phyloP scores from a whole-genome alignment of 179 eudicot species.

The Nepenthes alata region DNA sequence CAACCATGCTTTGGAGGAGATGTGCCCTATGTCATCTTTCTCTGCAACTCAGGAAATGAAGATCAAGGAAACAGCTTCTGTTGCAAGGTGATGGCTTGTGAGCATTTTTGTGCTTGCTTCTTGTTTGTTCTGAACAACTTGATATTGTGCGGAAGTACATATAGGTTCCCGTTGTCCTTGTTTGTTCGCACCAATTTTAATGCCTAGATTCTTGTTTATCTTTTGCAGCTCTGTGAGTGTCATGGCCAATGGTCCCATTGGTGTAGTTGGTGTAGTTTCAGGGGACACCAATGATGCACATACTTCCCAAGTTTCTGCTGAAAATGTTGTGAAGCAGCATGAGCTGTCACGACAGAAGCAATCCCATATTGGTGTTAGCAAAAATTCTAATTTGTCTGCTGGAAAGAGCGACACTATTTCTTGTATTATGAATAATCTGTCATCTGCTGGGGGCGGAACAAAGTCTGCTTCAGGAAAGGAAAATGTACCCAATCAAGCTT shows the following conservation, averaged over 20 bases:
- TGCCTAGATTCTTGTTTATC: constrained; percentile 15
- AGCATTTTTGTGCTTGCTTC: neutral
- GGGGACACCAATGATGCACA: constrained; percentile 21
- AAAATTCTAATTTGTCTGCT: constrained; percentile 15
- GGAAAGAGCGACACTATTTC: constrained; percentile 5
- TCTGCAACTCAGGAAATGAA: constrained; percentile 26
- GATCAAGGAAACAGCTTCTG: constrained; percentile 24
- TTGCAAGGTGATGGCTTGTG: constrained; percentile 28
- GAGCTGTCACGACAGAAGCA: constrained; percentile 12
- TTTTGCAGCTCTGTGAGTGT: constrained; percentile 35
- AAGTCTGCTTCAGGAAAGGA: constrained; percentile 31
- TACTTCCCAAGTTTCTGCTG: constrained; percentile 17
- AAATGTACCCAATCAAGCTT: constrained; percentile 32
- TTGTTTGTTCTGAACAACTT: constrained; percentile 2
- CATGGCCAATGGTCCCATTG: constrained; percentile 31
- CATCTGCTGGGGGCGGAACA: constrained; percentile 47
- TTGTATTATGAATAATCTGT: constrained; percentile 1
- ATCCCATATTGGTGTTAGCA: constrained; percentile 17
- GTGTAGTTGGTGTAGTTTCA: constrained; percentile 23
- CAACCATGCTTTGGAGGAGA: constrained; percentile 28
- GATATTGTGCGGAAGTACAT: neutral
- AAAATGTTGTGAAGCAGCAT: constrained; percentile 17
- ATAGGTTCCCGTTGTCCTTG: constrained; percentile 3
- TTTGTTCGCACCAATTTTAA: constrained; percentile 7
- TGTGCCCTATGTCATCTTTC: constrained; percentile 15